phyloP scores from a whole-genome alignment of 2,329 filamentous ascomycete species.

The Botryosphaeria dothidea region DNA sequence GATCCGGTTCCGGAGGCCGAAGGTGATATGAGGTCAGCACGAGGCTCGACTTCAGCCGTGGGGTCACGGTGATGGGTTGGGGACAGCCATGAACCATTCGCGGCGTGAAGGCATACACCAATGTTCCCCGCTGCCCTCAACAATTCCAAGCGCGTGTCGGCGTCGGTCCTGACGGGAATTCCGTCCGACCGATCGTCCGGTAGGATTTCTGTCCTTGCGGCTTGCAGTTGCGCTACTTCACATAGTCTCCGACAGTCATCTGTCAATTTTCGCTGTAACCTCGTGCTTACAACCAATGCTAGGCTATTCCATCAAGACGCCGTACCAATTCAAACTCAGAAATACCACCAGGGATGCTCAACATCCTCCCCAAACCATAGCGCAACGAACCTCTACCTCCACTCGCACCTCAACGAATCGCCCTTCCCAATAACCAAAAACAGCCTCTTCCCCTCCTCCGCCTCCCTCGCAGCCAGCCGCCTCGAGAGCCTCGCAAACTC shows the following conservation, averaged over 20 bases:
- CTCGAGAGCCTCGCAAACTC: not conserved
- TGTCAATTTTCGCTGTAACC: not conserved
- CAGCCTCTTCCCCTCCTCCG: not conserved
- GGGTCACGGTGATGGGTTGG: no score
- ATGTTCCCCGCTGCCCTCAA: no score
- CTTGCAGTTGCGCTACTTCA: not conserved
- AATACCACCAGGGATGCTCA: not conserved
- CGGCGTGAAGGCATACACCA: no score
- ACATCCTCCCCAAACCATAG: not conserved
- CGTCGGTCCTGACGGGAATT: not conserved
- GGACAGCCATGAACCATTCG: no score
- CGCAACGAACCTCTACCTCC: not conserved
- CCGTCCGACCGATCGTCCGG: not conserved
- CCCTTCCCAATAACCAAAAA: slow-evolving; percentile 3
- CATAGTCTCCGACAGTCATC: not conserved
- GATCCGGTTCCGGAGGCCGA: no score
- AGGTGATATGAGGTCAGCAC: no score
- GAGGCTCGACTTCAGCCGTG: no score
- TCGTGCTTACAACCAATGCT: not conserved
- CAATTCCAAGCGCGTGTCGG: no score
- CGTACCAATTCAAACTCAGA: not conserved
- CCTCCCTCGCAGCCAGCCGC: not conserved
- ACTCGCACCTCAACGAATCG: not conserved
- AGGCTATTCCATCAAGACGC: no score
- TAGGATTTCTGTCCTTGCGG: not conserved